These are phyloP conservation scores for Phytophthora colocasiae DNA, from an alignment of 352 stramenopile species.

Conservation along the genomic window DNA sequence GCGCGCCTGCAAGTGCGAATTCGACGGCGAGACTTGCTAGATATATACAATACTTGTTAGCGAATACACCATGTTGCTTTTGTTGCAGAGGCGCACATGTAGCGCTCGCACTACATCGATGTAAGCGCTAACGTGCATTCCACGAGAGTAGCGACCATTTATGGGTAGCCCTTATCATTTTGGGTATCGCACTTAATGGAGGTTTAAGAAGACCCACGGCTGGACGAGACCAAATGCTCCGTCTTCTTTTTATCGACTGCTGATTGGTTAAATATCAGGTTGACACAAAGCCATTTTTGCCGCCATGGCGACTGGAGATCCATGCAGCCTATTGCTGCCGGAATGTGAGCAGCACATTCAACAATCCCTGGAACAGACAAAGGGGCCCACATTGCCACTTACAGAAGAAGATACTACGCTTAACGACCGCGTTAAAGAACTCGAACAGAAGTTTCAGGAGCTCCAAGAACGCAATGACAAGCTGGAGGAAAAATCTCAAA, in stretches of 20 bases:
- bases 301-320: background rate
- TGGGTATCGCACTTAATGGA: too few species aligned
- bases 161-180: too few species aligned
- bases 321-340: background rate
- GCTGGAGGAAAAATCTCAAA: background rate
- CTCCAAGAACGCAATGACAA: conserved; percentile 4
- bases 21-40: too few species aligned
- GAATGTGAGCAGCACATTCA: conserved; percentile 8
- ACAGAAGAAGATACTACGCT: background rate
- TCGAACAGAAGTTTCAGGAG: conserved; percentile 12
- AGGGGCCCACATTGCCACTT: conserved; percentile 2
- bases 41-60: too few species aligned
- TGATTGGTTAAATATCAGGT: conserved; percentile 8
- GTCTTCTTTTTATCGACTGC: background rate
- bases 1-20: too few species aligned
- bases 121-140: too few species aligned
- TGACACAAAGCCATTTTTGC: background rate
- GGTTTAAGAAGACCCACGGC: too few species aligned
- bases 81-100: too few species aligned
- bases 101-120: too few species aligned
- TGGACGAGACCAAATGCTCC: too few species aligned
- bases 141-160: too few species aligned
- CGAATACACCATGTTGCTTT: too few species aligned
- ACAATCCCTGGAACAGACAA: conserved; percentile 6
- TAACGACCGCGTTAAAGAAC: conserved; percentile 4